phyloP scores from a whole-genome alignment of 495 filamentous ascomycete genomes.

The Physcia stellaris region DNA sequence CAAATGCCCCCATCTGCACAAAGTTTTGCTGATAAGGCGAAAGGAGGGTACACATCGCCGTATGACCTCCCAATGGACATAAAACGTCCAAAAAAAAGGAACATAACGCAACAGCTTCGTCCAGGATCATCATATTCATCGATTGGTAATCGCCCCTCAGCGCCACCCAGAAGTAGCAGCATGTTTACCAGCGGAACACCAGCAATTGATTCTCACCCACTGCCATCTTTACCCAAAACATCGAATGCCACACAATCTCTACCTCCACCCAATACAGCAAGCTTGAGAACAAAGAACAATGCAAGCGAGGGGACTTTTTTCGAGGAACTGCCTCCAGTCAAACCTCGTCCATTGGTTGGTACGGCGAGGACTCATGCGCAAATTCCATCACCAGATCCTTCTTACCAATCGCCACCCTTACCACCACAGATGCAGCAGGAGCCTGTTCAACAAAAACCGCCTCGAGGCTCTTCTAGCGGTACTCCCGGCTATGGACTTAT shows the following conservation, averaged over 20 bases:
- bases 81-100: constrained; percentile 48
- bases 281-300: constrained; percentile 16
- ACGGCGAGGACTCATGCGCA: no score
- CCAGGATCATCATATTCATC: no score
- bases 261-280: constrained; percentile 10
- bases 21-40: constrained; percentile 82
- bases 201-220: constrained; percentile 10
- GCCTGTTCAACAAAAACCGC: constrained; percentile 12
- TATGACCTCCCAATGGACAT: constrained; percentile 93
- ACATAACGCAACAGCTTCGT: constrained; percentile 32
- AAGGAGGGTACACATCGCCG: constrained; percentile 82
- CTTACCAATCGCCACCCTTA: no score
- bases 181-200: constrained; percentile 21
- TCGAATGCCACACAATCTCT: constrained; percentile 23
- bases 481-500: constrained; percentile 26
- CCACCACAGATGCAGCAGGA: constrained; percentile 7
- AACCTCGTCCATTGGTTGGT: constrained; percentile 33
- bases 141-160: no score
- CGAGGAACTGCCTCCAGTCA: constrained; percentile 69
- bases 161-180: constrained; percentile 50
- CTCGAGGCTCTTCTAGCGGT: constrained; percentile 7
- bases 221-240: constrained; percentile 21
- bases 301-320: constrained; percentile 48
- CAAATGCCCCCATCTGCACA: constrained; percentile 31
- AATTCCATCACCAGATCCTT: no score